Evolutionary conservation across 768 basidiomycete species (phyloP).

Genomic region (Lactarius hengduanensis): DNA sequence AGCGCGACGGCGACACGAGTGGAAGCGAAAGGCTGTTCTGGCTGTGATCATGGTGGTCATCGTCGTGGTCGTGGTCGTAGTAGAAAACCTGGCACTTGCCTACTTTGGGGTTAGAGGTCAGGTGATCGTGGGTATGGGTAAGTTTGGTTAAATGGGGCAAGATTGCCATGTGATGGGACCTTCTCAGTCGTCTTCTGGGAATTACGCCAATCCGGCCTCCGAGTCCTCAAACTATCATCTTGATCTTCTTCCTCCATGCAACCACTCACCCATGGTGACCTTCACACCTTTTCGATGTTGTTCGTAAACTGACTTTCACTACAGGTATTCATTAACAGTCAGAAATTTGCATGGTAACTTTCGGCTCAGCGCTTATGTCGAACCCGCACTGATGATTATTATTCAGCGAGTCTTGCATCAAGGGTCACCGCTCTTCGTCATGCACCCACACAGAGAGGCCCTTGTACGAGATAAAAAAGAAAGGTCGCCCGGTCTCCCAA

Average conservation of each 20-base stretch:
- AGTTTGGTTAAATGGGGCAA: background rate
- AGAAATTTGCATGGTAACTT: conserved; percentile 29
- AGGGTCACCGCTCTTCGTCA: conserved; percentile 30
- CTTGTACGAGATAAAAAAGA: conserved; percentile 30
- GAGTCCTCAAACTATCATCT: background rate
- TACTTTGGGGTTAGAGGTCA: background rate
- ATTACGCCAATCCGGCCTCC: background rate
- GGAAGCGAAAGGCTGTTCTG: background rate
- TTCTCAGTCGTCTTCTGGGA: background rate
- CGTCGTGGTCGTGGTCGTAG: conserved; percentile 4
- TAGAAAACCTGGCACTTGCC: background rate
- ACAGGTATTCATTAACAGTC: conserved; percentile 29
- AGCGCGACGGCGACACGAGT: conserved; percentile 46
- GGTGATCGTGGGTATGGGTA: background rate
- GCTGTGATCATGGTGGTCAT: conserved; percentile 24
- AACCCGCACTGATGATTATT: background rate
- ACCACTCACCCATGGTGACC: conserved; percentile 17
- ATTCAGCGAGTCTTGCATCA: conserved; percentile 30
- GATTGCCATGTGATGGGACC: background rate
- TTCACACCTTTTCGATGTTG: background rate
- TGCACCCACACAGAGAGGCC: conserved; percentile 30
- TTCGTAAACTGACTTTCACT: background rate
- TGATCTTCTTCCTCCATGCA: conserved; percentile 1
- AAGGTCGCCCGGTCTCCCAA: conserved; percentile 30
- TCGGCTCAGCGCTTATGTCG: background rate